These are phyloP conservation scores for Gymnopus androsaceus DNA, from an alignment of 1,284 basidiomycete species.

Conservation along the genomic window DNA sequence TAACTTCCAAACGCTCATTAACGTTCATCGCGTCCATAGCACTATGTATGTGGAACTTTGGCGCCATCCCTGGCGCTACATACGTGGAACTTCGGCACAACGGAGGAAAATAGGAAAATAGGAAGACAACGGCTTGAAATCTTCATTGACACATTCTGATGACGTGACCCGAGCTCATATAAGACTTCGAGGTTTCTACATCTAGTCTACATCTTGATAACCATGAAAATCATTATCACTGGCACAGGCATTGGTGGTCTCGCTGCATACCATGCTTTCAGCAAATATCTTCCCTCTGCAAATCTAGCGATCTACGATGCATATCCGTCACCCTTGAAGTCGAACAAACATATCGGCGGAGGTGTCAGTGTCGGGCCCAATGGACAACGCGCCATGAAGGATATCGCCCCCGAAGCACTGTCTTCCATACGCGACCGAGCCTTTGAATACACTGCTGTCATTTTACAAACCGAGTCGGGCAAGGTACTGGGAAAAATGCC, in stretches of 20 bases:
- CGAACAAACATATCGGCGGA: constrained; percentile 5
- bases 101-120: too few species aligned
- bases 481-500: background rate
- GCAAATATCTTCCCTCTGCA: constrained; percentile 4
- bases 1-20: too few species aligned
- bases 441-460: background rate
- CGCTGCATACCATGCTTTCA: constrained; percentile 3
- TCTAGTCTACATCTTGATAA: too few species aligned
- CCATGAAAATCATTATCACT: constrained; percentile 8
- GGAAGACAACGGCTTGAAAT: too few species aligned
- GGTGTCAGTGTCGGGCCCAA: constrained; percentile 8
- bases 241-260: constrained; percentile 8
- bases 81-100: too few species aligned
- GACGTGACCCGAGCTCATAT: too few species aligned
- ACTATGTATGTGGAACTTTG: too few species aligned
- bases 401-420: background rate
- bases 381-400: background rate
- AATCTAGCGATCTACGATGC: constrained; percentile 3
- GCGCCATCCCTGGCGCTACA: too few species aligned
- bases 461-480: background rate
- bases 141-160: too few species aligned
- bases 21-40: too few species aligned
- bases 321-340: constrained; percentile 2
- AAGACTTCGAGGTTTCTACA: too few species aligned
- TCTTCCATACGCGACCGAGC: background rate